Conservation (phyloP, 805 yeast species). For the Saccharomycopsis malanga region DNA sequence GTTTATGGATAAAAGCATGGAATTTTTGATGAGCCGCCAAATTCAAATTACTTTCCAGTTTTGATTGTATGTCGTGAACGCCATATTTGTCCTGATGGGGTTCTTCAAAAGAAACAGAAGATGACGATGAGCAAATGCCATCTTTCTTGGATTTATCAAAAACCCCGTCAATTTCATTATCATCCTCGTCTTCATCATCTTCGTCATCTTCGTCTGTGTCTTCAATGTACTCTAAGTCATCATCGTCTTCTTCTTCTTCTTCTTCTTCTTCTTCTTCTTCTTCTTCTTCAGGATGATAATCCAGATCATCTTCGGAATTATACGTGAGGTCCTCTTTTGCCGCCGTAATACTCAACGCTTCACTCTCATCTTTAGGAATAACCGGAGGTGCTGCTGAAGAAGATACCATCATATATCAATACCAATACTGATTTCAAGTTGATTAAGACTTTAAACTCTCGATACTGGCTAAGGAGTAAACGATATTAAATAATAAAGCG, state of each 20-base stretch:
- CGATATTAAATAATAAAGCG: neutral
- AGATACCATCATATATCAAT: neutral
- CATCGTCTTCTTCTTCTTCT: conserved; percentile 11
- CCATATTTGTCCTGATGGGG: conserved; percentile 18
- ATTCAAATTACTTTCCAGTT: conserved; percentile 15
- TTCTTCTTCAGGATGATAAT: conserved; percentile 17
- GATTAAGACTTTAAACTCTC: too few species aligned
- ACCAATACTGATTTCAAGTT: too few species aligned
- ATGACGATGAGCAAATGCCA: conserved; percentile 17
- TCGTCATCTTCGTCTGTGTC: conserved; percentile 12
- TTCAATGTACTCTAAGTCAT: too few species aligned
- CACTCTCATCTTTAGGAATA: neutral
- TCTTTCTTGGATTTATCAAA: conserved; percentile 15
- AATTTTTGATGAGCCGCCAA: conserved; percentile 38
- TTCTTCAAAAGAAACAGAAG: conserved; percentile 15
- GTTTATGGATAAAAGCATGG: conserved; percentile 56
- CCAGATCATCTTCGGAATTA: conserved; percentile 20
- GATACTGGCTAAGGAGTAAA: neutral
- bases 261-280: conserved; percentile 11
- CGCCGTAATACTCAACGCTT: neutral
- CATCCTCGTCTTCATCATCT: conserved; percentile 11
- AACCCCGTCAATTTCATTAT: conserved; percentile 4
- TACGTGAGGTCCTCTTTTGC: conserved; percentile 8
- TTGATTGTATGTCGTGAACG: too few species aligned
- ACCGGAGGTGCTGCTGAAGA: neutral